Evolutionary conservation across 2,329 filamentous ascomycete species (phyloP), one percentile per base, ranked within the genome.

Genomic region (Neospermospora avenae): DNA sequence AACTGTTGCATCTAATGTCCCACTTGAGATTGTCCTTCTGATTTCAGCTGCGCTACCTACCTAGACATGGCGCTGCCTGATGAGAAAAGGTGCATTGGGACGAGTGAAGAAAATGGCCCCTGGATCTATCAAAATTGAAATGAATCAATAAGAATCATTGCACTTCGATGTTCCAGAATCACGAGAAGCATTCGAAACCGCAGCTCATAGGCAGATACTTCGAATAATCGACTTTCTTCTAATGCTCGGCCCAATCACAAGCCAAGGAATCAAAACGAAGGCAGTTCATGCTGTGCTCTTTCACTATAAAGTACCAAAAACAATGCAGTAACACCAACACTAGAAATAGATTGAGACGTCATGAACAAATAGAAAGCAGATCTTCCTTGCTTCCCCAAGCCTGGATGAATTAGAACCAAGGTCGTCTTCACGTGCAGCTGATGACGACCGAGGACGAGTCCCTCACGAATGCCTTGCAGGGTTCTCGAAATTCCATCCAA

Each of bases 371-470:
- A 22, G 16, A 54, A 14, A 54, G 35, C 22, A 13, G 44, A 24
- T 14, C 22, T 35, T 39, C 22, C 18, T 49, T 20, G 42, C n/a
- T 28, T 22, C 22, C 6, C 20, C 20, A 34, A 34, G 55, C 48
- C 22, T 42, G 24, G 37, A 31, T 52, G 22, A 52, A 44, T 51
- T 31, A n/a, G 5, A 34, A 20, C 24, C 46, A 42, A 51, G 35
- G 13, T 20, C 28, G 25, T 46, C 53, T 58, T 60, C 58, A 64
- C 58, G 60, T 64, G 62, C 55, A 20, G 37, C 44, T 31, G 4
- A 31, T 46, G 54, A 34, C 39, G 49, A 55, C 34, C 25, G 49
- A 54, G 54, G 54, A 56, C 48, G 48, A 51, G 35, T 51, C 48
- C 35, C 37, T 41, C n/a, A n/a, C n/a, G n/a, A n/a, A n/a, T n/a